Evolutionary conservation across 345 rosid species (phyloP), one percentile per base, ranked within the genome.

Genomic region (Ailanthus altissimus): DNA sequence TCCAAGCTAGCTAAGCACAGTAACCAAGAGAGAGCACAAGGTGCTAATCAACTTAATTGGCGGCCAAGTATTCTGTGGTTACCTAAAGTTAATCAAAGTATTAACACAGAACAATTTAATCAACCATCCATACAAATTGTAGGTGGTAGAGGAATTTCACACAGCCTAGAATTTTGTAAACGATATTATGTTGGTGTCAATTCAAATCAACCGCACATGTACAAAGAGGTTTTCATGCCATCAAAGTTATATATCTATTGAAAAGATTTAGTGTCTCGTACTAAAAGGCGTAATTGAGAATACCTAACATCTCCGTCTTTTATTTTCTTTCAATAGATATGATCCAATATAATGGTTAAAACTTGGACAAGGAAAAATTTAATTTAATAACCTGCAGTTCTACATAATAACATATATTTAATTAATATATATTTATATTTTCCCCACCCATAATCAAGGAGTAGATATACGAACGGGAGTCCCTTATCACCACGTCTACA

Each of bases 61-160:
- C 32, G 53, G 78, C 51, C 43, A 70, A 69, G 79, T 81, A 64
- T 77, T 73, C 81, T 70, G 57, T 45, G 18, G 15, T 73, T 20
- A 36, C 28, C 46, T 58, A 36, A 26, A 23, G 57, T 56, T 47
- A 73, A 74, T 65, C n/a, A 64, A 76, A 26, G 57, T 63, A 40
- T 3, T 23, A 21, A 16, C 14, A 11, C 42, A 56, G 18, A 56
- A 73, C 8, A n/a, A 32, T 15, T 21, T 63, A 58, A 60, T 56
- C 13, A 25, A 53, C n/a, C n/a, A n/a, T n/a, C 12, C 40, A 25
- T 4, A 2, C 38, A 53, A 53, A 56, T 15, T 61, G 38, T 28
- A 60, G 11, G 26, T n/a, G 26, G 59, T 20, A 20, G 25, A n/a
- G 59, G 12, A n/a, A 56, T 56, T 10, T 57, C 61, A 23, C 61